Base-by-base conservation (phyloP, 169 alveolate species). In the Plasmodium billcollinsi region DNA sequence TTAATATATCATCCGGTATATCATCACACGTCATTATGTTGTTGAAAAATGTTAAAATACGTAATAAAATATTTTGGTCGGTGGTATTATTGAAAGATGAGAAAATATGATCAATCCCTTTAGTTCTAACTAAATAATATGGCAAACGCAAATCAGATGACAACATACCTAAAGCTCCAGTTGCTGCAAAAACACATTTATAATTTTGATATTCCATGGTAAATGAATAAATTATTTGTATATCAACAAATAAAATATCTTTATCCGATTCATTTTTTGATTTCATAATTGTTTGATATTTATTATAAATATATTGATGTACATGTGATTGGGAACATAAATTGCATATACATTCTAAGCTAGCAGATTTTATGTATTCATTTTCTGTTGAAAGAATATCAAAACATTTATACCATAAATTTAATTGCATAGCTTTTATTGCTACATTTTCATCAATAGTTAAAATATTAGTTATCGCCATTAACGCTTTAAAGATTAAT, bases 261-360 rank as follows among this genome's bases (percentile, higher is more conserved):
- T 69, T 61, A 24, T 54, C 18, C 12, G 52, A 56, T 54, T 72
- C 83, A 24, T 72, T 67, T 26, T 65, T 58, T 72, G 29, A 24
- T 63, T 58, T 45, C 14, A 52, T 15, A 54, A 83, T 52, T 69
- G 69, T 83, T 83, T 83, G 76, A 83, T 83, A 83, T 47, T 83
- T 83, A 52, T 83, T 73, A 39, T 83, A 83, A 18, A 83, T 49
- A 49, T 83, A 83, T 62, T 83, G 83, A 83, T 83, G 91, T 29
- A 83, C 91, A 61, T 83, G 45, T 3, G 91, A 15, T 63, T 83
- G 91, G 4, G 91, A 67, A 54, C 91, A 83, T 45, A 83, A 83
- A 73, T 83, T 83, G 50, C 91, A 83, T 43, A 83, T 83, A 49
- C 91, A 83, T 62, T 83, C 91, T 83, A 83, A 83, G 62, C 85